phyloP scores from a whole-genome alignment of 164 flowering plant species.

The Aristolochia fimbriata region DNA sequence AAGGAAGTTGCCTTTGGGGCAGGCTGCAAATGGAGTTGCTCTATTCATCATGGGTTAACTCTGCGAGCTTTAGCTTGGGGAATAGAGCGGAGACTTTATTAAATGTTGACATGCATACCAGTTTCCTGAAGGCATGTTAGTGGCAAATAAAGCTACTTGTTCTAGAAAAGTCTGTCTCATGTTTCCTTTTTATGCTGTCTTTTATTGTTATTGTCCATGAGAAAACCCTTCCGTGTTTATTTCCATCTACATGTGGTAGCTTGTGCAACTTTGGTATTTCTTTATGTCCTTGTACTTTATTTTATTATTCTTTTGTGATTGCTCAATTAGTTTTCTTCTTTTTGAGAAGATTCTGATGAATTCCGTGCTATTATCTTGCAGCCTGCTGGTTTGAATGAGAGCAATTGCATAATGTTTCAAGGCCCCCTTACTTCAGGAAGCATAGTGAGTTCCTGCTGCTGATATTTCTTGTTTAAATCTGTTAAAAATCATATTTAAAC shows the following conservation, averaged over 20 bases:
- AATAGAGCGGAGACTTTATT: constrained; percentile 39
- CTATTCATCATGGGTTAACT: constrained; percentile 37
- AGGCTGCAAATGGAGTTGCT: constrained; percentile 45
- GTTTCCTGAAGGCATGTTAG: constrained; percentile 45
- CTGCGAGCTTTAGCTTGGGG: constrained; percentile 35
- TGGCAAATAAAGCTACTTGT: background rate
- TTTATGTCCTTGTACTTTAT: too few relatives aligned
- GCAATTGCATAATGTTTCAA: constrained; percentile 28
- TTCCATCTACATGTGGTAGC: background rate
- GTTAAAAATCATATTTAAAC: too few relatives aligned
- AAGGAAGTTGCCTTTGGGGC: constrained; percentile 46
- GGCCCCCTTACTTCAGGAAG: constrained; percentile 23
- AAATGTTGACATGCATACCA: constrained; percentile 33
- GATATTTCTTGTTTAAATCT: background rate
- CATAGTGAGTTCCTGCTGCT: constrained; percentile 28
- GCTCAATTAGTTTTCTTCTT: too few relatives aligned
- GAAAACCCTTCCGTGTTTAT: background rate
- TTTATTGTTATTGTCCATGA: background rate
- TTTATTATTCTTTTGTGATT: too few relatives aligned
- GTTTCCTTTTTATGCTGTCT: background rate
- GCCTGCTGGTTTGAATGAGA: constrained; percentile 28
- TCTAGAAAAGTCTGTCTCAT: background rate
- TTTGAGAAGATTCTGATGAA: background rate
- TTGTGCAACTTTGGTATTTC: background rate
- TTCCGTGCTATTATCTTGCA: constrained; percentile 17